These are phyloP conservation scores for Cytospora paraplurivora DNA, from an alignment of 2,329 filamentous ascomycete species.

Conservation along the genomic window DNA sequence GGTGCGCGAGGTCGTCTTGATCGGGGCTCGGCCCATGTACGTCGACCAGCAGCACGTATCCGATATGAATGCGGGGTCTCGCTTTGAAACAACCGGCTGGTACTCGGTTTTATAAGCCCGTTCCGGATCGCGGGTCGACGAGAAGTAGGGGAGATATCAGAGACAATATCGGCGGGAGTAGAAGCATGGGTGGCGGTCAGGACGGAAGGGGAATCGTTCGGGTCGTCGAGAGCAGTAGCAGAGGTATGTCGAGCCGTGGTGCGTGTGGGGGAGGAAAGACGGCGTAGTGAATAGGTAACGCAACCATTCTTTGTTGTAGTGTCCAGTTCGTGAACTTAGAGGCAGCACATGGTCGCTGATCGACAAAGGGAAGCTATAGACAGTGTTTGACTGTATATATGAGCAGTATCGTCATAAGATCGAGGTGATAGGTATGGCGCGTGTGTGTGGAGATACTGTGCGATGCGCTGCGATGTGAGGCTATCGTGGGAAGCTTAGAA, in stretches of 20 bases:
- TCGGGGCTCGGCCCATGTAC: neutral
- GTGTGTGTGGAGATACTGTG: neutral
- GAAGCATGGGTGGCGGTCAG: conserved; percentile 3
- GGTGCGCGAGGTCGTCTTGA: conserved; percentile 14
- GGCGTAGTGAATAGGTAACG: neutral
- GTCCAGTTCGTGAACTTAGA: neutral
- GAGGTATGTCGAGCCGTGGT: neutral
- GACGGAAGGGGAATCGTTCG: neutral
- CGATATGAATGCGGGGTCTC: neutral
- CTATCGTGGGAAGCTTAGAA: neutral
- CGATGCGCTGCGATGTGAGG: neutral
- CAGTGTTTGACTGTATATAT: neutral
- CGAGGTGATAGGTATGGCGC: too few relatives aligned
- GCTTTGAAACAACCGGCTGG: neutral
- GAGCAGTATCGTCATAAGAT: neutral
- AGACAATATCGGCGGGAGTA: neutral
- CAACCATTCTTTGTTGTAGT: neutral
- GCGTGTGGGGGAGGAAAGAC: neutral
- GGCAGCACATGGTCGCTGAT: neutral
- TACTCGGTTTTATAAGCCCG: neutral
- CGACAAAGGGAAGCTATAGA: neutral
- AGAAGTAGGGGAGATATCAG: neutral
- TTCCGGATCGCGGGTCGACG: neutral
- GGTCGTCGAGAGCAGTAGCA: neutral
- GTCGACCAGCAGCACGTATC: neutral